These are phyloP conservation scores for Coelastrella sp. DNA, from an alignment of 139 green algal genomes.

Conservation along the genomic window DNA sequence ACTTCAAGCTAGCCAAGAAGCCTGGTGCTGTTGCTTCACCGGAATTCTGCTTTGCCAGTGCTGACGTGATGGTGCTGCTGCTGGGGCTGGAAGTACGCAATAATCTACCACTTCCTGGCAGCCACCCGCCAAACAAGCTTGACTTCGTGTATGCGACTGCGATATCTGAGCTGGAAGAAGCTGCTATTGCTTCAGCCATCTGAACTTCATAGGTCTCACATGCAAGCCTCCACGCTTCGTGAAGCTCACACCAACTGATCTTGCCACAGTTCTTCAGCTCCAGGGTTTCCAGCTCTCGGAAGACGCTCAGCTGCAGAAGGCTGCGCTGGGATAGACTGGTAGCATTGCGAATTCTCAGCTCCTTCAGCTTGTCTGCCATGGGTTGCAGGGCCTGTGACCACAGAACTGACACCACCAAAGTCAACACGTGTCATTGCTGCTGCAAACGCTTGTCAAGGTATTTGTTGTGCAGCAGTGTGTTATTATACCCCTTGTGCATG, in stretches of 20 bases:
- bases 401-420: neutral
- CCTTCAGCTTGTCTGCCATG: neutral
- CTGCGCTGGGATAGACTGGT: neutral
- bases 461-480: too few relatives aligned
- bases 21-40: neutral
- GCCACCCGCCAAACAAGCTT: slow-evolving; percentile 8
- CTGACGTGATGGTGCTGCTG: slow-evolving; percentile 26
- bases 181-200: neutral
- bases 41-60: slow-evolving; percentile 8
- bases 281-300: slow-evolving; percentile 7
- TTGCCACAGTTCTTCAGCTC: slow-evolving; percentile 47
- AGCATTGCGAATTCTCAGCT: slow-evolving; percentile 33
- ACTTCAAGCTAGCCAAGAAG: neutral
- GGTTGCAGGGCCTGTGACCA: slow-evolving; percentile 8
- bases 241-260: slow-evolving; percentile 44
- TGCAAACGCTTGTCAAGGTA: too few relatives aligned
- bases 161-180: neutral
- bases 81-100: slow-evolving; percentile 27
- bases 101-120: neutral
- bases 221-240: slow-evolving; percentile 24
- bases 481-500: too few relatives aligned
- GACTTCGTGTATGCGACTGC: neutral
- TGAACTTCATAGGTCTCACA: slow-evolving; percentile 14
- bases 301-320: slow-evolving; percentile 27
- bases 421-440: neutral